Evolutionary conservation across 2,329 filamentous ascomycete genomes (phyloP).

Genomic region (Arthrobotrys pseudoclavata): DNA sequence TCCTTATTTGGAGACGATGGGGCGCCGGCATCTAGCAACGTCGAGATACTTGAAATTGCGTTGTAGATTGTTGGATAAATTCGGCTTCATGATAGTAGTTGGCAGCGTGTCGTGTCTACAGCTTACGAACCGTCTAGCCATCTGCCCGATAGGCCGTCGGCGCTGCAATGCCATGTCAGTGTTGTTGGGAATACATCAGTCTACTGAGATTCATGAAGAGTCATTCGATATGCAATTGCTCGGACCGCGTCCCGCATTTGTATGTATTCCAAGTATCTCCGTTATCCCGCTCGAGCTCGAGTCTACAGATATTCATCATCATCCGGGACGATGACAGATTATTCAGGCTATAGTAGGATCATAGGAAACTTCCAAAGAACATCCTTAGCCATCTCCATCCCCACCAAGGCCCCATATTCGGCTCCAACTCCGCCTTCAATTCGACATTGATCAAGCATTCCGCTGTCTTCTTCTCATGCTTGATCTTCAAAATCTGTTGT

Average conservation of each 20-base stretch:
- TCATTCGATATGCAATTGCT: conserved; percentile 4
- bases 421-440: conserved; percentile 50
- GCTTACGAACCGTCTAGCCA: not conserved
- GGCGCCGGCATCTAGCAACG: not conserved
- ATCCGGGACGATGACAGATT: not conserved
- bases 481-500: conserved; percentile 46
- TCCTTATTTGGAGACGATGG: not conserved
- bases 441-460: conserved; percentile 38
- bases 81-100: conserved; percentile 6
- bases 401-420: conserved; percentile 52
- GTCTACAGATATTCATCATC: conserved; percentile 3
- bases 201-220: not conserved
- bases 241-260: conserved; percentile 18
- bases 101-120: not conserved
- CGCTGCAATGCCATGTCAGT: conserved; percentile 11
- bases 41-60: conserved; percentile 9
- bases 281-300: not conserved
- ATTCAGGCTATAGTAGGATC: conserved; percentile 16
- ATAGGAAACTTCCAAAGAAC: conserved; percentile 55
- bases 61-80: conserved; percentile 42
- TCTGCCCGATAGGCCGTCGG: conserved; percentile 20
- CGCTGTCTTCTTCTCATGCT: conserved; percentile 44
- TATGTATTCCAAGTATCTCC: not conserved
- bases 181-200: not conserved
- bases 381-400: conserved; percentile 44